A percentile compares a stretch with the other conserved stretches of the same genome.
Conservation (phyloP, 2,329 filamentous ascomycete species). For the Bipolaris victoriae region DNA sequence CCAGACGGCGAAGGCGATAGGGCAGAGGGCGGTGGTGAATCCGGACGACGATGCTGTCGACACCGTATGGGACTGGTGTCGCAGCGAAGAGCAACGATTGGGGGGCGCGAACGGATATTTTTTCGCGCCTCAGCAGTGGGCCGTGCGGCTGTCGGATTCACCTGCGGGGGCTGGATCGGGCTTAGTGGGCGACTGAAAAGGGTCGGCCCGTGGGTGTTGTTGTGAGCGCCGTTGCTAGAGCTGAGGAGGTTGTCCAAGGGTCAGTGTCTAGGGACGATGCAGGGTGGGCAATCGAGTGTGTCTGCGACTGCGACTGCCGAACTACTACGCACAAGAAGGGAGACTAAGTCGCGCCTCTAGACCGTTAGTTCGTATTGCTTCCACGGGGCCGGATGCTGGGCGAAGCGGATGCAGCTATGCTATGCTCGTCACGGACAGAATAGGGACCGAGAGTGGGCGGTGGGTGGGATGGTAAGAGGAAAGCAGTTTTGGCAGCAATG, state of each 20-base stretch:
- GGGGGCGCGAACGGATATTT: constrained; percentile 26
- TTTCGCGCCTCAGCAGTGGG: constrained; percentile 27
- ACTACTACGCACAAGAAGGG: constrained; percentile 13
- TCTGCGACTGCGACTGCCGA: constrained; percentile 10
- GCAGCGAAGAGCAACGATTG: constrained; percentile 21
- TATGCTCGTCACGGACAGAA: constrained; percentile 29
- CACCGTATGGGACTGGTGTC: constrained; percentile 28
- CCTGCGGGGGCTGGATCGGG: constrained; percentile 30
- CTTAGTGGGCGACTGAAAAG: constrained; percentile 41
- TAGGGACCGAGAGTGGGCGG: constrained; percentile 9
- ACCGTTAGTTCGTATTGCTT: constrained; percentile 27
- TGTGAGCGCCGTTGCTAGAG: constrained; percentile 25
- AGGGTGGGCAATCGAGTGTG: constrained; percentile 9
- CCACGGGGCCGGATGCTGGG: constrained; percentile 35
- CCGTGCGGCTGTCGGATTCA: constrained; percentile 29
- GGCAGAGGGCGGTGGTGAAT: constrained; percentile 17
- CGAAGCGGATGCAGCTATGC: constrained; percentile 30
- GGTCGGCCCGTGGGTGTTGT: constrained; percentile 40
- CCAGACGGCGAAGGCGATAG: constrained; percentile 16
- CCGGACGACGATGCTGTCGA: constrained; percentile 28
- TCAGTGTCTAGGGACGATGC: constrained; percentile 11
- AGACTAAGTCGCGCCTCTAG: constrained; percentile 29
- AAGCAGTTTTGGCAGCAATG: constrained; percentile 27
- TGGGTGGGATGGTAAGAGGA: constrained; percentile 19
- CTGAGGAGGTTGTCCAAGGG: constrained; percentile 6